Conservation (phyloP, 371 early-diverging fungal species). For the Mortierella sp. region DNA sequence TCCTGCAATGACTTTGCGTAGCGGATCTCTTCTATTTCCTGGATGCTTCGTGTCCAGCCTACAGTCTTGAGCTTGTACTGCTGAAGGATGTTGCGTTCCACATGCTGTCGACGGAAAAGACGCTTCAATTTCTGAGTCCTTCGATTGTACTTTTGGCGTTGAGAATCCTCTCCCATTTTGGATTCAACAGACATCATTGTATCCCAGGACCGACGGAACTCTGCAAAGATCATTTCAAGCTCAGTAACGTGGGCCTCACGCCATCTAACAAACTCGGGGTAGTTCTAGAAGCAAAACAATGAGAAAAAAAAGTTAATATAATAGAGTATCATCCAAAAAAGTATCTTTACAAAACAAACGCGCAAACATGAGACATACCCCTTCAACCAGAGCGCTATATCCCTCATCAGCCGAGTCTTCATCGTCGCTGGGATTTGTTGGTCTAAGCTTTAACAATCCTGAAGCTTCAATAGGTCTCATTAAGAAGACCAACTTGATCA, state of each 20-base stretch:
- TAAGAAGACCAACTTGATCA: slow-evolving; percentile 56
- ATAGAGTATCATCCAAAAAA: no score
- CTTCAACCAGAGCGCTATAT: slow-evolving; percentile 72
- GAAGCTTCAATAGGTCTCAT: slow-evolving; percentile 43
- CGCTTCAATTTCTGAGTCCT: slow-evolving; percentile 70
- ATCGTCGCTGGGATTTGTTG: slow-evolving; percentile 49
- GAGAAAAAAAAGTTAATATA: background rate
- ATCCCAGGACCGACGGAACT: slow-evolving; percentile 75
- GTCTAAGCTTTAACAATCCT: slow-evolving; percentile 39
- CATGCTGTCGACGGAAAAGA: slow-evolving; percentile 61
- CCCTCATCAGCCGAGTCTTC: slow-evolving; percentile 58
- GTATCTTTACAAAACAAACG: no score
- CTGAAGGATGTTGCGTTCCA: slow-evolving; percentile 66
- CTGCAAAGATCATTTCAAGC: slow-evolving; percentile 58
- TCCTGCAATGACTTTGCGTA: slow-evolving; percentile 75
- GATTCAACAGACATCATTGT: slow-evolving; percentile 64
- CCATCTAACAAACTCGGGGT: slow-evolving; percentile 48
- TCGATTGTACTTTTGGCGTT: slow-evolving; percentile 61
- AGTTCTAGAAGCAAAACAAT: slow-evolving; percentile 27
- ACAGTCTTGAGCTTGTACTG: slow-evolving; percentile 69
- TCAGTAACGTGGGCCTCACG: slow-evolving; percentile 23
- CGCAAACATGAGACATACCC: slow-evolving; percentile 58
- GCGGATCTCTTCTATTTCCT: slow-evolving; percentile 71
- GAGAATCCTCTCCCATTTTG: slow-evolving; percentile 67
- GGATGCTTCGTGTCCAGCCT: slow-evolving; percentile 71